These are phyloP conservation scores for Trichoderma gamsii DNA, from an alignment of 495 filamentous ascomycete species.

Conservation along the genomic window DNA sequence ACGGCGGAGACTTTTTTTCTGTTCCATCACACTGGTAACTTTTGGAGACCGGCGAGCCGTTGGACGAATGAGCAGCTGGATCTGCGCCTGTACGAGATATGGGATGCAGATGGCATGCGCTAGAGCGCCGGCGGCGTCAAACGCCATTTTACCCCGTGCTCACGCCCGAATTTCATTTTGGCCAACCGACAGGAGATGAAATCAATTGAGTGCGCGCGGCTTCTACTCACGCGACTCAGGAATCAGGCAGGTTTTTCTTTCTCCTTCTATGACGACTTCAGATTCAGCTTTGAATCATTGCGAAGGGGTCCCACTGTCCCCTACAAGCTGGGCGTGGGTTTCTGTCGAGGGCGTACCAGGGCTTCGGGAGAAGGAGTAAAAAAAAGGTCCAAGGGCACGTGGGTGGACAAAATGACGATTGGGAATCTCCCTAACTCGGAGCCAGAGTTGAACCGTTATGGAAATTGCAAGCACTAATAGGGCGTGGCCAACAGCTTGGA, in stretches of 20 bases:
- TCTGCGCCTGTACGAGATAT: no score
- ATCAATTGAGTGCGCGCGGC: neutral
- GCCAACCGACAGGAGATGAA: neutral
- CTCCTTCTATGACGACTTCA: no score
- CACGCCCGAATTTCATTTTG: neutral
- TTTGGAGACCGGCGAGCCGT: neutral
- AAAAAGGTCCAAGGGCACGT: neutral
- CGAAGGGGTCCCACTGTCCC: neutral
- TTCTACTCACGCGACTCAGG: neutral
- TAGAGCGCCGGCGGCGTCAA: neutral
- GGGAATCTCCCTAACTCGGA: neutral
- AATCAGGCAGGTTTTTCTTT: neutral
- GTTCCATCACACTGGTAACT: neutral
- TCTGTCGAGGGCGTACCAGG: neutral
- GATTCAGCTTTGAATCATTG: neutral
- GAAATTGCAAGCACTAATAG: neutral
- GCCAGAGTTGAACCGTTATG: neutral
- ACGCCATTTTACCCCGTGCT: neutral
- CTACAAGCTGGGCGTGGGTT: neutral
- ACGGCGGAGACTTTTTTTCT: neutral
- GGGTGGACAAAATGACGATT: neutral
- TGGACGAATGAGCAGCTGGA: conserved; percentile 3
- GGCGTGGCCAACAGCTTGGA: neutral
- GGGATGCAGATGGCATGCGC: neutral
- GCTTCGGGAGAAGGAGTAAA: neutral